Base-by-base conservation (phyloP, 1,139 yeast genomes). In the Blastobotrys illinoisensis region DNA sequence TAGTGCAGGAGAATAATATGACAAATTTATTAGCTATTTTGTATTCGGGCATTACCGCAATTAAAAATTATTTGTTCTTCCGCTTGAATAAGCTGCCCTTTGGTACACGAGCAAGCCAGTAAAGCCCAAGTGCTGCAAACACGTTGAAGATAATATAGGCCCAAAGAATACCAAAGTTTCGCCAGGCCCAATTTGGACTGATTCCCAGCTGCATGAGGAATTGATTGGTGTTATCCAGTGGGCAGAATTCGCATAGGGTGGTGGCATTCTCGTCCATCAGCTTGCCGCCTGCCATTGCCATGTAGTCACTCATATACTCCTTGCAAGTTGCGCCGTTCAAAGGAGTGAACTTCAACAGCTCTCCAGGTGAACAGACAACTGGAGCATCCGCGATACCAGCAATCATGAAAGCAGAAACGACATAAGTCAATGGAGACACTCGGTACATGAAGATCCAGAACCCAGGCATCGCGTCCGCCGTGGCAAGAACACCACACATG, bases 31-130 rank as follows among this genome's bases (percentile, higher is more conserved):
- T n/a, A 32, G 40, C 13, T 13, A 5, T 5, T 32, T 32, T 32
- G 40, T 32, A n/a, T 32, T 32, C 40, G 23, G 23, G 4, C 6
- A 6, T 21, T 21, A 21, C 4, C 4, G 6, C 4, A 11, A 7
- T 5, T 11, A 26, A 26, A 11, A 26, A 26, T 26, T 32, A n/a
- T 3, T 32, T 32, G 21, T 40, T 46, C 54, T 48, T 50, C 56
- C 57, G 56, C 65, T 66, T 67, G 47, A 62, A 64, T 26, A 67
- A 61, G 51, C 60, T 64, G 58, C 60, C 60, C 57, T 70, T 73
- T 47, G 95, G 95, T 56, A 87, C 95, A 74, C 96, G 82, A n/a
- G 82, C 81, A 51, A 85, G 69, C 84, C 88, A 88, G 72, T 86
- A 88, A 54, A 86, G 71, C 66, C 78, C 68, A 26, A 85, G 66